Evolutionary conservation across 768 basidiomycete genomes (phyloP).

Genomic region (Trametes villosa): DNA sequence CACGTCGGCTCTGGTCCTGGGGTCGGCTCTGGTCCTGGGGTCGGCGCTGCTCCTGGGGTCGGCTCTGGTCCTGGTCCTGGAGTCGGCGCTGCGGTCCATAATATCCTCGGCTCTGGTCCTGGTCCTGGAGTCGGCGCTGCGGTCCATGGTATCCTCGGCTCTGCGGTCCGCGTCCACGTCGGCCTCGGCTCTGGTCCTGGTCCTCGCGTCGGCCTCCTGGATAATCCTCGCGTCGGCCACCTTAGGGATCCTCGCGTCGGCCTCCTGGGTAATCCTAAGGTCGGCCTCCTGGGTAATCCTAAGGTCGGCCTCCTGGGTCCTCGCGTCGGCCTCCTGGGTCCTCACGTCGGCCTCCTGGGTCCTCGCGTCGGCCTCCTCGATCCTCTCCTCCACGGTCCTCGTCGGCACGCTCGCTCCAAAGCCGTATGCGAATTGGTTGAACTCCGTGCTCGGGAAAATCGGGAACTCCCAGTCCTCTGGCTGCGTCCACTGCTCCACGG

Average conservation of each 20-base stretch:
- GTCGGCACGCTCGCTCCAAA: neutral
- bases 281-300: neutral
- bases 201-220: neutral
- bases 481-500: neutral
- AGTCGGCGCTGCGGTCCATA: neutral
- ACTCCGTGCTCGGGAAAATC: slow-evolving; percentile 8
- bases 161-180: neutral
- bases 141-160: neutral
- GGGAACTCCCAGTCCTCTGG: slow-evolving; percentile 1
- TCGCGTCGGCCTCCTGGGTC: neutral
- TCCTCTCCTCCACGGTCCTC: neutral
- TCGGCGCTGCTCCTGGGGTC: neutral
- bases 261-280: neutral
- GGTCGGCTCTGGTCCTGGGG: neutral
- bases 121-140: neutral
- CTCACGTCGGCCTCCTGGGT: neutral
- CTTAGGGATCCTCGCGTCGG: neutral
- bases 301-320: neutral
- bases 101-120: neutral
- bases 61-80: neutral
- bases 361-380: neutral
- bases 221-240: neutral
- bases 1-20: neutral
- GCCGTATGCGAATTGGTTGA: neutral
- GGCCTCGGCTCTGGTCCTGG: neutral